Evolutionary conservation across 371 early-diverging fungal genomes (phyloP).

Genomic region (Syncephalastrum monosporum): DNA sequence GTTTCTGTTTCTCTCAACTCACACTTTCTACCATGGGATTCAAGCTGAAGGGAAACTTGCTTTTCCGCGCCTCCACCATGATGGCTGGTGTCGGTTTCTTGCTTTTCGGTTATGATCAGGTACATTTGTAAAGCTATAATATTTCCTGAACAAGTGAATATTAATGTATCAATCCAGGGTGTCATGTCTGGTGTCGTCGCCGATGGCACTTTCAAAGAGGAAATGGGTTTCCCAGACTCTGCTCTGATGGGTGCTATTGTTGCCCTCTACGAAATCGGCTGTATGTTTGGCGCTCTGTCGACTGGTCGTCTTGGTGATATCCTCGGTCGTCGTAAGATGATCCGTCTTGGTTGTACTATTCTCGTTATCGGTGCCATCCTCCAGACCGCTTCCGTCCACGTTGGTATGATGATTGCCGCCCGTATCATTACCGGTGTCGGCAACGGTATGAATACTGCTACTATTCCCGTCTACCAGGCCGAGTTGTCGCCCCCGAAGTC

Average conservation of each 20-base stretch:
- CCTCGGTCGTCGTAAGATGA: constrained; percentile 37
- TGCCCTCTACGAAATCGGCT: constrained; percentile 33
- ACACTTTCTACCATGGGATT: constrained; percentile 8
- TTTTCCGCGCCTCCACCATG: constrained; percentile 38
- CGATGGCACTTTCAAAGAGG: constrained; percentile 25
- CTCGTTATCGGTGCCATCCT: constrained; percentile 32
- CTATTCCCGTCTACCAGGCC: constrained; percentile 50
- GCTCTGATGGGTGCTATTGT: constrained; percentile 31
- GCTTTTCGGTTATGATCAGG: constrained; percentile 54
- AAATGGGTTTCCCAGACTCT: constrained; percentile 38
- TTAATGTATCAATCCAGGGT: constrained; percentile 18
- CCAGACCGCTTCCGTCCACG: constrained; percentile 30
- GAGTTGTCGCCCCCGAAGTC: constrained; percentile 50
- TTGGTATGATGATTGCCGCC: constrained; percentile 41
- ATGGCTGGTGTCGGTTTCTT: constrained; percentile 51
- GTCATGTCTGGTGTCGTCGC: constrained; percentile 50
- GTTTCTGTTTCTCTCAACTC: constrained; percentile 5
- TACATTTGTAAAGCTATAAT: constrained; percentile 6
- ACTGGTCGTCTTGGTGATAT: constrained; percentile 29
- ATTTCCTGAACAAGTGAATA: neutral
- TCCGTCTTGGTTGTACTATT: constrained; percentile 34
- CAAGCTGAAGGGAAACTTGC: constrained; percentile 37
- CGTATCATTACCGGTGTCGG: constrained; percentile 53
- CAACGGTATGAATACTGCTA: constrained; percentile 46
- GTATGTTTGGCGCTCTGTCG: constrained; percentile 30